These are phyloP conservation scores for Bipolaris zeicola DNA, from an alignment of 2,329 filamentous ascomycete genomes.

Conservation along the genomic window DNA sequence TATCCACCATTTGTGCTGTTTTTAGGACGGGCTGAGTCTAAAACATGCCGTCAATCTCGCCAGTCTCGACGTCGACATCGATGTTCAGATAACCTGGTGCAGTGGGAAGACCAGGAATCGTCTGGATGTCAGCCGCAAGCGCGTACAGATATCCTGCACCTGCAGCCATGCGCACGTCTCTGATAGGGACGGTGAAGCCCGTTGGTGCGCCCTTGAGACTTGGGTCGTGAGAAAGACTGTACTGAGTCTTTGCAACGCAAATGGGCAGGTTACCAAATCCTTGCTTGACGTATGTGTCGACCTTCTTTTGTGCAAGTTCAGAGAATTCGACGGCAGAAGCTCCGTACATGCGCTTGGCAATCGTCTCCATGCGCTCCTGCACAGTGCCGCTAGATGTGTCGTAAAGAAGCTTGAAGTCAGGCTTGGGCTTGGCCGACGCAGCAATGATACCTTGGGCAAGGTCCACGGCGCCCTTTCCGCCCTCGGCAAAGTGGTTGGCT, in stretches of 20 bases:
- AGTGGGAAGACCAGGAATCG: conserved; percentile 92
- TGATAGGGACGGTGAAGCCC: conserved; percentile 92
- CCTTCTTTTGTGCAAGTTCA: conserved; percentile 92
- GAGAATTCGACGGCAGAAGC: conserved; percentile 89
- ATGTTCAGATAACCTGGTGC: conserved; percentile 96
- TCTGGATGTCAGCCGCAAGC: conserved; percentile 95
- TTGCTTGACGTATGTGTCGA: conserved; percentile 91
- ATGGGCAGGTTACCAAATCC: conserved; percentile 93
- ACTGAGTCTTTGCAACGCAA: conserved; percentile 98
- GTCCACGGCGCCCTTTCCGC: conserved; percentile 86
- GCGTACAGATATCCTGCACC: conserved; percentile 84
- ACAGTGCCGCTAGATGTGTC: conserved; percentile 70
- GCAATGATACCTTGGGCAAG: conserved; percentile 85
- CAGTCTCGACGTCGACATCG: conserved; percentile 65
- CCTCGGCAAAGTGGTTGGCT: conserved; percentile 96
- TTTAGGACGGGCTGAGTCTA: conserved; percentile 55
- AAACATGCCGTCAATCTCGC: conserved; percentile 74
- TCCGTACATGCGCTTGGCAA: conserved; percentile 93
- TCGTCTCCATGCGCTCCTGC: conserved; percentile 87
- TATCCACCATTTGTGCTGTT: too few relatives aligned
- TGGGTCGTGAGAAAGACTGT: conserved; percentile 91
- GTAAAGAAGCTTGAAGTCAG: conserved; percentile 85
- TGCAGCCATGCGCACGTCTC: conserved; percentile 91
- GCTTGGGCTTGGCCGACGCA: conserved; percentile 77
- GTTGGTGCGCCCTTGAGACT: conserved; percentile 92